Evolutionary conservation across 805 yeast genomes (phyloP), one percentile per base, ranked within the genome.

Genomic region (Blastobotrys terrestris): DNA sequence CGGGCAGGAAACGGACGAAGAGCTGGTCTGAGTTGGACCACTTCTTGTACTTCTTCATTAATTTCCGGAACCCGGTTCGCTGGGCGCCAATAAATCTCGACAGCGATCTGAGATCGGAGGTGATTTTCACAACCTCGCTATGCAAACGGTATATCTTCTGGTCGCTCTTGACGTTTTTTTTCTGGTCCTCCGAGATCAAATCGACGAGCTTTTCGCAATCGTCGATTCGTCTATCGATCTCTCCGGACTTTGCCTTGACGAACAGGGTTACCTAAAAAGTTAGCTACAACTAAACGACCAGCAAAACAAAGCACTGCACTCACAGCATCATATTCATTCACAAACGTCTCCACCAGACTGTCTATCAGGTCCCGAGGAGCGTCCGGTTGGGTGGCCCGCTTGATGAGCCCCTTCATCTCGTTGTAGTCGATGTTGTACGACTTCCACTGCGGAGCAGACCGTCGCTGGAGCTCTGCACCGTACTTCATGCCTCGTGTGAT

Each of bases 361-460:
- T 42, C 42, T 6, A 42, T 22, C 4, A 18, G 39, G 46, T 14
- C 16, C 8, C 18, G 45, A 16, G 48, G 51, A 15, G 49, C 47
- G 31, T 43, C 20, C 11, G 56, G 50, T 21, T 72, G 63, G 1
- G 92, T 85, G 6, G 83, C 80, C 18, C 67, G 64, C 60, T 83
- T 77, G 54, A 91, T 87, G 45, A 77, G 74, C 3, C 70, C 69
- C 67, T 90, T 91, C 53, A 91, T 66, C 39, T 82, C 87, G 59
- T 88, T 85, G 69, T 91, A 91, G 63, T 88, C 90, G 42, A 91
- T 75, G 67, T 91, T 89, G 68, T 87, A 84, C 56, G 80, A 78
- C 61, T 79, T 78, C 97, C 98, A 91, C 71, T 87, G 94, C 1
- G 91, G 89, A 20, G 89, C 85, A 11, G 96, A 85, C 60, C 88